These are phyloP conservation scores for Podochytrium sp. DNA, from an alignment of 192 early-diverging fungal genomes.

Conservation along the genomic window DNA sequence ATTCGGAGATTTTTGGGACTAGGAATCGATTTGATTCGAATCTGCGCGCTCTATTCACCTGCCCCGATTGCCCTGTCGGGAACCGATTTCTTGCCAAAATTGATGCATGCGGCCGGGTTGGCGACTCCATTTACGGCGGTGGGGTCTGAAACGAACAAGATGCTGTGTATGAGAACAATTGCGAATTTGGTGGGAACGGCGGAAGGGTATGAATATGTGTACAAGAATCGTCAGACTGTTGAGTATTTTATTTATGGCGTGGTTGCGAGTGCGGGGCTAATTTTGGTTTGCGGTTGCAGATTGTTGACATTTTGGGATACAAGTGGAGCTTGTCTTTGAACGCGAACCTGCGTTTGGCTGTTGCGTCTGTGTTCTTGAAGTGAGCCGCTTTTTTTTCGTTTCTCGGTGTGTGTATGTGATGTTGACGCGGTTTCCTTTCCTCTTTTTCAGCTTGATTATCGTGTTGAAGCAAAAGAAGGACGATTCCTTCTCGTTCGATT, in stretches of 20 bases:
- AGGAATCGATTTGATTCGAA: constrained; percentile 80
- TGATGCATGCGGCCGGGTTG: constrained; percentile 27
- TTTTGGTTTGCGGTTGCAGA: constrained; percentile 13
- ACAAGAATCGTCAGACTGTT: constrained; percentile 40
- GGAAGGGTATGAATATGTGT: constrained; percentile 44
- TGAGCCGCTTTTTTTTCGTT: constrained; percentile 20
- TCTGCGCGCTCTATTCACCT: constrained; percentile 56
- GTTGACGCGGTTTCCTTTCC: constrained; percentile 27
- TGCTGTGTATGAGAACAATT: constrained; percentile 74
- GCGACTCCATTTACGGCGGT: constrained; percentile 30
- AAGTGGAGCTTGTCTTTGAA: constrained; percentile 26
- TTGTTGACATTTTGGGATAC: constrained; percentile 34
- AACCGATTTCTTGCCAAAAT: constrained; percentile 4
- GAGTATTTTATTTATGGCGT: neutral
- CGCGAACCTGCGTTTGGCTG: constrained; percentile 48
- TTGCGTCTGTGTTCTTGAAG: constrained; percentile 50
- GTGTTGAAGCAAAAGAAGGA: constrained; percentile 51
- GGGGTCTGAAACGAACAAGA: constrained; percentile 68
- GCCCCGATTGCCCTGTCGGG: constrained; percentile 32
- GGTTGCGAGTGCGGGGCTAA: neutral
- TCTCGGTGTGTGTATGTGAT: neutral
- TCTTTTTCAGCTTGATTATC: constrained; percentile 49
- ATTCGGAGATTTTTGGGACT: too few relatives aligned
- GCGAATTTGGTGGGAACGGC: constrained; percentile 72
- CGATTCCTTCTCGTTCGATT: constrained; percentile 50